Conservation (phyloP, 306 rosid species). For the Cyclanthera cordifolia region DNA sequence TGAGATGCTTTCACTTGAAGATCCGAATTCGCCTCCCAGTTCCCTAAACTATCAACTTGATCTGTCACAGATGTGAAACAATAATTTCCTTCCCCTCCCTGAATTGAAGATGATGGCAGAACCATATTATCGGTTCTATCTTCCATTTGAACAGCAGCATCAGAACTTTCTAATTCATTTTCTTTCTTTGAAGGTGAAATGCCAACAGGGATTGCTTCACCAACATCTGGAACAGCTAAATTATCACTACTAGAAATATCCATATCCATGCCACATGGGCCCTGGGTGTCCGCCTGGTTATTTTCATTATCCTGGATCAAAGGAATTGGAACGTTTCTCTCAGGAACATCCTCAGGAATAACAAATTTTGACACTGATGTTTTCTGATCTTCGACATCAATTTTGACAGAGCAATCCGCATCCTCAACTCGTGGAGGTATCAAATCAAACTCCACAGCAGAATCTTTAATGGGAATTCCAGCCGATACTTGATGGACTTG, state of each 20-base stretch:
- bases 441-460: background rate
- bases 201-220: conserved; percentile 9
- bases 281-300: conserved; percentile 10
- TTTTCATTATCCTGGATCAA: conserved; percentile 4
- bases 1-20: no score
- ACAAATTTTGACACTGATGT: conserved; percentile 7
- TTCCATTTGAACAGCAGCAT: conserved; percentile 11
- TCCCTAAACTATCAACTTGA: conserved; percentile 14
- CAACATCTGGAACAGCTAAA: conserved; percentile 17
- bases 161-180: conserved; percentile 15
- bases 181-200: conserved; percentile 11
- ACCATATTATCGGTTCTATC: background rate
- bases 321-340: conserved; percentile 14
- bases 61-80: conserved; percentile 8
- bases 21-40: background rate
- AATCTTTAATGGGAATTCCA: conserved; percentile 3
- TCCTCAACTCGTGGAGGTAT: conserved; percentile 12
- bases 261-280: conserved; percentile 21
- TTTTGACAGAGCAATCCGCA: conserved; percentile 14
- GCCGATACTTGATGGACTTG: background rate
- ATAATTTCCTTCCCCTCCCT: conserved; percentile 12
- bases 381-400: conserved; percentile 15
- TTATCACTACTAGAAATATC: conserved; percentile 18
- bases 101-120: conserved; percentile 15
- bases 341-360: conserved; percentile 3